Base-by-base conservation (phyloP, 805 yeast genomes). In the Lachancea meyersii region DNA sequence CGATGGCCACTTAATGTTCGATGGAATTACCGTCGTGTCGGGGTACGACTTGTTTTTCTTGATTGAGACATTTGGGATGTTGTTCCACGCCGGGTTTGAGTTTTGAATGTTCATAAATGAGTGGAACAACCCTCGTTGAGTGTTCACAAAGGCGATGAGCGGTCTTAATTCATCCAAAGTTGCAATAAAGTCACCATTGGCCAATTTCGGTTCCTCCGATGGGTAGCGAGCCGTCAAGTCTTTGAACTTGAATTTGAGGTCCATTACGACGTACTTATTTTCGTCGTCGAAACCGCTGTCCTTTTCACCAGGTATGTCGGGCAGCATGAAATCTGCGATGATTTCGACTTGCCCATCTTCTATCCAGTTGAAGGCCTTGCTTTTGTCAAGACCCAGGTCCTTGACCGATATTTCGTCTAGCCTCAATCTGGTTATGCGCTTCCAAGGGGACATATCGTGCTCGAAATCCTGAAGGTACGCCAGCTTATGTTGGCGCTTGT, bases 241-340 rank as follows among this genome's bases (percentile, higher is more conserved):
- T 45, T 69, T 70, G 53, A 84, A 79, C 44, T 76, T 77, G 21
- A 84, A 70, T 48, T 76, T 81, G 48, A 80, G 70, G 57, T 83
- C 86, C 45, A 84, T 70, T 22, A 84, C 77, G 27, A 82, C 77
- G 55, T 85, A 85, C 52, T 72, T 72, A 22, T 48, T 44, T 17
- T 50, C 46, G 9, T 48, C 48, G 20, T 36, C 45, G 16, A 43
- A 38, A 22, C 16, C 11, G 28, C 37, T 34, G 3, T 30, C 36
- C 17, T 45, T 48, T 13, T 52, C 51, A 1, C 57, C 63, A n/a
- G 67, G 68, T 17, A 70, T 70, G 23, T 64, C 68, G 1, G 94
- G 93, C 23, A 84, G 67, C 74, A 80, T 78, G 17, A 85, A 75
- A 62, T 85, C 93, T 3, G 86, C 84, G 14, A 73, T 66, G 4